These are phyloP conservation scores for Erysimum cheiri DNA, from an alignment of 441 rosid species.

Conservation along the genomic window DNA sequence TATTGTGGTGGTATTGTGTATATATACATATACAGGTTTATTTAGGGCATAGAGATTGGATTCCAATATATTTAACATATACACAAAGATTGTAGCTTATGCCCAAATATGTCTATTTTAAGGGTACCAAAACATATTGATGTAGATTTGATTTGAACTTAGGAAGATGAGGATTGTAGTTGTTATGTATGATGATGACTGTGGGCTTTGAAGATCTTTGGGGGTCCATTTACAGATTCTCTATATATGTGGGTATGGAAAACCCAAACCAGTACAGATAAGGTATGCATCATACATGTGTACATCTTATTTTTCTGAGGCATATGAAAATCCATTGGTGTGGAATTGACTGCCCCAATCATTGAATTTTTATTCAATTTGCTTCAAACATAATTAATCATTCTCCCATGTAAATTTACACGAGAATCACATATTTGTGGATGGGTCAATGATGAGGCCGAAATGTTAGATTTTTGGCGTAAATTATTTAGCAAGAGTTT, in stretches of 20 bases:
- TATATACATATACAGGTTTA: neutral
- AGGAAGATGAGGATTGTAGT: conserved; percentile 22
- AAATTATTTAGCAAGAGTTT: conserved; percentile 28
- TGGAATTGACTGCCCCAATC: conserved; percentile 35
- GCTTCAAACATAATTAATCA: conserved; percentile 34
- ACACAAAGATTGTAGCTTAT: conserved; percentile 23
- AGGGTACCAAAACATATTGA: conserved; percentile 36
- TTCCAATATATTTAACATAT: conserved; percentile 8
- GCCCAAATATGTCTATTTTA: conserved; percentile 17
- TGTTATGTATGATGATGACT: conserved; percentile 30
- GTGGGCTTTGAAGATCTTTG: conserved; percentile 41
- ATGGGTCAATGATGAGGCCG: conserved; percentile 45
- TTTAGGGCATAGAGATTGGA: neutral
- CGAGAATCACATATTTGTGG: conserved; percentile 35
- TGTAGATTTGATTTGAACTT: conserved; percentile 25
- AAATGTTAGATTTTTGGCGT: conserved; percentile 40
- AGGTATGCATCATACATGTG: conserved; percentile 31
- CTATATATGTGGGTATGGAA: conserved; percentile 30
- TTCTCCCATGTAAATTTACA: conserved; percentile 36
- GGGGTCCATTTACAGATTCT: conserved; percentile 42
- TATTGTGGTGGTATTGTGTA: conserved; percentile 1
- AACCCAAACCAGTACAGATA: conserved; percentile 26
- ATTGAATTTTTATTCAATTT: conserved; percentile 13
- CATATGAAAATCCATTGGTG: conserved; percentile 22
- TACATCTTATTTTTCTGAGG: neutral